A percentile compares a stretch with the other conserved stretches of the same genome.
Conservation (phyloP, 2,329 filamentous ascomycete genomes). For the Fusarium euwallaceae region DNA sequence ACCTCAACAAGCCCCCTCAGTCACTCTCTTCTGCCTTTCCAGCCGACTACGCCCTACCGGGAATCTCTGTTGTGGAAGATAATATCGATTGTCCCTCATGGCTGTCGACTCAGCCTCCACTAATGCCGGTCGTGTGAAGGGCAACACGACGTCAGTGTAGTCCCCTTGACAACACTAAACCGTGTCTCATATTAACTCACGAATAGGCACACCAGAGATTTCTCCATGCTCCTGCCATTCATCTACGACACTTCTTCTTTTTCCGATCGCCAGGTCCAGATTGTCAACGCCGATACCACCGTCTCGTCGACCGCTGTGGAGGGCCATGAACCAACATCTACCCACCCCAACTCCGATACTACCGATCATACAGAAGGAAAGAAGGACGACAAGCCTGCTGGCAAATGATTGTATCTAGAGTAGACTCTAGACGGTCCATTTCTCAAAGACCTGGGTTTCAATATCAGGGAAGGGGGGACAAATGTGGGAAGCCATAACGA, state of each 20-base stretch:
- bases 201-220: accelerated
- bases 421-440: background rate
- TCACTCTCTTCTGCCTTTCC: no score
- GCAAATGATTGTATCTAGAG: background rate
- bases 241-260: background rate
- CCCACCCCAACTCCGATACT: background rate
- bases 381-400: background rate
- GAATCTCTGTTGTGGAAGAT: background rate
- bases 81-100: background rate
- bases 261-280: background rate
- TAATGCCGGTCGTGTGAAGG: background rate
- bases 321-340: background rate
- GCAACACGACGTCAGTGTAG: background rate
- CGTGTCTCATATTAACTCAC: background rate
- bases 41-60: no score
- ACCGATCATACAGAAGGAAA: background rate
- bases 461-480: background rate
- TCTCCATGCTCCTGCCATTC: background rate
- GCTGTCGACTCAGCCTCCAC: background rate
- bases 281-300: background rate
- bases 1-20: no score
- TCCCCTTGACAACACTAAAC: background rate
- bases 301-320: background rate
- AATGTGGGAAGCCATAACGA: background rate
- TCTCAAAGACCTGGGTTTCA: background rate